Percentiles rank a stretch among this genome's conserved stretches.
Evolutionary conservation across 1,284 basidiomycete species (phyloP).

Genomic region (Rugosomyces carneus): DNA sequence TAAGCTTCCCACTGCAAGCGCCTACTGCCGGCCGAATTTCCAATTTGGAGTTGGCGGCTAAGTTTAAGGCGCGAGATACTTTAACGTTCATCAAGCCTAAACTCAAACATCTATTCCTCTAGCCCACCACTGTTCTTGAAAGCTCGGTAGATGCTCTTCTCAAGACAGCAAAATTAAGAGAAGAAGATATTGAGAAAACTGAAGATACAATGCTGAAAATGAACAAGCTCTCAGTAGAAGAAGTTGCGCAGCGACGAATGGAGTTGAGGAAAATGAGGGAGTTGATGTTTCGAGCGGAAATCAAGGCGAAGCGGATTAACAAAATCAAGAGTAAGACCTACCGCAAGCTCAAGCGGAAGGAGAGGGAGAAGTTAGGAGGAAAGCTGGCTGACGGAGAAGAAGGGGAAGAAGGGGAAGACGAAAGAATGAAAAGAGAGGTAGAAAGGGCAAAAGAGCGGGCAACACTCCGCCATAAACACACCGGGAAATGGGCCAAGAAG

Average conservation of each 20-base stretch:
- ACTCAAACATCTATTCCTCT: constrained; percentile 6
- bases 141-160: constrained; percentile 73
- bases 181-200: constrained; percentile 69
- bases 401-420: constrained; percentile 49
- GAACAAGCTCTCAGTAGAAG: constrained; percentile 78
- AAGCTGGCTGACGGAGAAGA: constrained; percentile 43
- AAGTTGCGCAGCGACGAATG: constrained; percentile 73
- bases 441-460: constrained; percentile 82
- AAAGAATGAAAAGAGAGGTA: constrained; percentile 65
- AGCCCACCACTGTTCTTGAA: constrained; percentile 78
- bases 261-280: constrained; percentile 89
- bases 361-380: constrained; percentile 52
- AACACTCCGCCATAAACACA: constrained; percentile 79
- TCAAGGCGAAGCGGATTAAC: constrained; percentile 84
- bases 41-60: constrained; percentile 72
- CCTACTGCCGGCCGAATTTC: constrained; percentile 54
- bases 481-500: constrained; percentile 74
- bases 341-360: constrained; percentile 80
- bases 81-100: not conserved
- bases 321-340: constrained; percentile 98
- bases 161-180: constrained; percentile 72
- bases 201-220: constrained; percentile 71
- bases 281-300: constrained; percentile 90
- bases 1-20: constrained; percentile 87
- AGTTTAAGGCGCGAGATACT: constrained; percentile 59